These are phyloP conservation scores for Tuber aestivum DNA, from an alignment of 495 filamentous ascomycete species.

Conservation along the genomic window DNA sequence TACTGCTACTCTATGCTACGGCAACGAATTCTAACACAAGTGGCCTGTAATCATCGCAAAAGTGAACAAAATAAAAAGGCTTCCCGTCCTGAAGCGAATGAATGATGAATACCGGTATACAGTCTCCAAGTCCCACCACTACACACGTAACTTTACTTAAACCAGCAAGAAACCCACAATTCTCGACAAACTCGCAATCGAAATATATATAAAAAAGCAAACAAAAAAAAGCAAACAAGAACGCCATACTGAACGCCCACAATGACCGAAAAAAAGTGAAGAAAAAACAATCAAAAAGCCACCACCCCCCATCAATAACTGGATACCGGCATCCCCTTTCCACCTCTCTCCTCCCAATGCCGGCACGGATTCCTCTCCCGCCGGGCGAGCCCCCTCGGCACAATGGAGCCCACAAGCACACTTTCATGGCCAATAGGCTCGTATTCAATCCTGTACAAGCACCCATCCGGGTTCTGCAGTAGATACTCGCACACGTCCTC, in stretches of 20 bases:
- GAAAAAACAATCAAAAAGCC: neutral
- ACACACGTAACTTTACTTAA: neutral
- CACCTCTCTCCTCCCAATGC: conserved; percentile 27
- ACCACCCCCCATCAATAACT: neutral
- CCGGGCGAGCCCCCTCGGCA: conserved; percentile 18
- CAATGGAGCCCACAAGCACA: conserved; percentile 32
- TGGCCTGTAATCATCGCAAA: neutral
- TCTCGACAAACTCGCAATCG: conserved; percentile 12
- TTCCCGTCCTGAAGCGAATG: conserved; percentile 7
- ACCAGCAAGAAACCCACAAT: conserved; percentile 3
- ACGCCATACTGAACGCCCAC: conserved; percentile 14
- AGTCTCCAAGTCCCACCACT: neutral
- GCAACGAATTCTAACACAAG: neutral
- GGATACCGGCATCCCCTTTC: conserved; percentile 9
- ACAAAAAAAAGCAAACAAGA: too few species aligned
- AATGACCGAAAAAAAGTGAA: neutral
- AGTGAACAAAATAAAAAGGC: neutral
- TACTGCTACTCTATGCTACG: neutral
- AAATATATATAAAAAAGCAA: conserved; percentile 9
- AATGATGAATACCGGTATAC: neutral
- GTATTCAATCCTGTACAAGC: conserved; percentile 38
- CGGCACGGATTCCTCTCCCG: conserved; percentile 20
- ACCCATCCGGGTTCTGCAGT: conserved; percentile 28
- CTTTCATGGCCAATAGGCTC: conserved; percentile 40
- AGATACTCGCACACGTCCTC: conserved; percentile 41